These are phyloP conservation scores for Anisodus tanguticus DNA, from an alignment of 257 asterid genomes.

Conservation along the genomic window DNA sequence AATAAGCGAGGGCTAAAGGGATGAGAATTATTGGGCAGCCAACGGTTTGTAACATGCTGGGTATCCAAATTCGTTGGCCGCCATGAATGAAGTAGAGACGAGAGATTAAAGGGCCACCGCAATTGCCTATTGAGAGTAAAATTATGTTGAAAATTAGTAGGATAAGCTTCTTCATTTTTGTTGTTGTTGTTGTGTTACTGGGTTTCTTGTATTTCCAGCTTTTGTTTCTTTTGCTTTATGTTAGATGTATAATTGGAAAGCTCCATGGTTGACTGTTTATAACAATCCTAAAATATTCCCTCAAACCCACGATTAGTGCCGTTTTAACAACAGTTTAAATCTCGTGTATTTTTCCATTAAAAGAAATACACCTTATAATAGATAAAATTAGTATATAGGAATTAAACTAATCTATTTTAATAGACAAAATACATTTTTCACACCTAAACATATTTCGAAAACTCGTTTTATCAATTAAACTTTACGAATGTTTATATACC, in stretches of 20 bases:
- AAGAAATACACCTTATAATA: too few species aligned
- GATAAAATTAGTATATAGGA: too few species aligned
- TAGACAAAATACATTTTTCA: too few species aligned
- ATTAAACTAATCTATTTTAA: too few species aligned
- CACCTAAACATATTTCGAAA: too few species aligned
- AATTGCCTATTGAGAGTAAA: conserved; percentile 27
- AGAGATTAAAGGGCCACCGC: conserved; percentile 40
- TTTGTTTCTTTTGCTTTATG: background rate
- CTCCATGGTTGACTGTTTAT: background rate
- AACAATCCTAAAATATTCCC: background rate
- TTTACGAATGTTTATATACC: too few species aligned
- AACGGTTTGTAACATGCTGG: conserved; percentile 37
- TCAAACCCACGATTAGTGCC: background rate
- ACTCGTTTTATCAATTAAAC: too few species aligned
- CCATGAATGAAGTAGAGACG: conserved; percentile 44
- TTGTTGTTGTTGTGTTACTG: background rate
- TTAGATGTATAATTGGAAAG: background rate
- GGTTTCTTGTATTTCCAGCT: background rate
- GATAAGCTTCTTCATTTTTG: conserved; percentile 2
- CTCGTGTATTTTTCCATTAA: too few species aligned
- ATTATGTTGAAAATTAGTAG: conserved; percentile 35
- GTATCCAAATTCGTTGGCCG: conserved; percentile 40
- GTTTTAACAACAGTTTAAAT: background rate
- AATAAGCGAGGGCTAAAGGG: conserved; percentile 36
- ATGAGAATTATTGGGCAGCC: conserved; percentile 41